Percentiles rank a stretch among this genome's conserved stretches.
phyloP scores from a whole-genome alignment of 2,329 filamentous ascomycete species.

The Alternaria ventricosa region DNA sequence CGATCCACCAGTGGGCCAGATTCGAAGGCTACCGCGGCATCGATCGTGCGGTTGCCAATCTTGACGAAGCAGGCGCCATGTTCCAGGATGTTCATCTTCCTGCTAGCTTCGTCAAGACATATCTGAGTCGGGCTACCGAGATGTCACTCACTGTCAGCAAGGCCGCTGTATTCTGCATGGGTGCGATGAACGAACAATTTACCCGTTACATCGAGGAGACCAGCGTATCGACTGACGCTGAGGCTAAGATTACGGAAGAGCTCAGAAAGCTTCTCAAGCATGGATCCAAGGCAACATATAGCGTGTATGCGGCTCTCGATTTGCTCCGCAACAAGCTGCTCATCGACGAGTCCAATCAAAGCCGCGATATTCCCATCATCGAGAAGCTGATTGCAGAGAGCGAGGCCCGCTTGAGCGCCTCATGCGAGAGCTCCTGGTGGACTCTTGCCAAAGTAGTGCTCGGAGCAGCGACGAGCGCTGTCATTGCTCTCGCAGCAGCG shows the following conservation, averaged over 20 bases:
- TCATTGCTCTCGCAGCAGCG: not conserved
- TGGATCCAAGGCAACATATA: constrained; percentile 16
- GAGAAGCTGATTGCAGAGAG: not conserved
- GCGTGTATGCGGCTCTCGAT: constrained; percentile 23
- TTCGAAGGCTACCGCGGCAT: constrained; percentile 15
- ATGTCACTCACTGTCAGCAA: constrained; percentile 18
- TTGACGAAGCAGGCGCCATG: constrained; percentile 4
- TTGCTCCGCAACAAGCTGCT: constrained; percentile 7
- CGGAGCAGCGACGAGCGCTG: not conserved
- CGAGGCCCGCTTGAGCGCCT: not conserved
- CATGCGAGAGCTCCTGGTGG: constrained; percentile 1
- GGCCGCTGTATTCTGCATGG: constrained; percentile 13
- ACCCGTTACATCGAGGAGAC: constrained; percentile 16
- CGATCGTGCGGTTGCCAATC: not conserved
- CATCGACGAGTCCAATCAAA: not conserved
- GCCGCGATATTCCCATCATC: not conserved
- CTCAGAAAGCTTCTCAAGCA: constrained; percentile 22
- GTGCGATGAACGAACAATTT: constrained; percentile 19
- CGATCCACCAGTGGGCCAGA: constrained; percentile 21
- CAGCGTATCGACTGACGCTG: constrained; percentile 6
- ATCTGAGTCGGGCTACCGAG: constrained; percentile 8
- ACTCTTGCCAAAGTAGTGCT: not conserved
- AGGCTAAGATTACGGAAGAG: constrained; percentile 17
- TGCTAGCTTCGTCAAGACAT: not conserved
- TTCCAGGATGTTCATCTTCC: constrained; percentile 5